Evolutionary conservation across 441 rosid genomes (phyloP).

Genomic region (Hura crepitans): DNA sequence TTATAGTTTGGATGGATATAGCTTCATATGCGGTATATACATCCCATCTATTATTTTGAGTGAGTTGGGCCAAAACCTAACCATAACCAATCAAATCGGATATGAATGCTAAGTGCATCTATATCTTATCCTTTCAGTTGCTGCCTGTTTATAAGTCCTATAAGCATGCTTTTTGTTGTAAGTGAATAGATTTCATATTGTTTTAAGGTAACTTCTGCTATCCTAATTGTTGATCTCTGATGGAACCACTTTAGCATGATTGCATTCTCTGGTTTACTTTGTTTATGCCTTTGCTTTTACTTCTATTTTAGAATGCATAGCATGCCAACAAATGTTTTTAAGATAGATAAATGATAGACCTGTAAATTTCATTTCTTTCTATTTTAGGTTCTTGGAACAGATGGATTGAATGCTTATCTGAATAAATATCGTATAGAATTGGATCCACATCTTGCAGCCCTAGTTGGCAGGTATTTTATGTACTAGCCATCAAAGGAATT

Average conservation of each 20-base stretch:
- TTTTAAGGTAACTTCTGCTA: not conserved
- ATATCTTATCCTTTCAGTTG: not conserved
- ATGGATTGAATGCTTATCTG: slow-evolving; percentile 75
- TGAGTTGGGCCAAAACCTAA: too few relatives aligned
- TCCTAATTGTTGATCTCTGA: not conserved
- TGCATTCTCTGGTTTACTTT: not conserved
- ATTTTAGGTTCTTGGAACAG: slow-evolving; percentile 82
- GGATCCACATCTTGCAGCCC: slow-evolving; percentile 83
- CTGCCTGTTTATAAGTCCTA: not conserved
- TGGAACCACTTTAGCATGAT: not conserved
- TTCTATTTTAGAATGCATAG: not conserved
- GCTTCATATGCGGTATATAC: too few relatives aligned
- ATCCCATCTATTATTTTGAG: too few relatives aligned
- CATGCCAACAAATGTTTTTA: not conserved
- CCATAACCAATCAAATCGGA: too few relatives aligned
- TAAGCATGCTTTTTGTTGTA: not conserved
- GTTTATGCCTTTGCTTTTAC: not conserved
- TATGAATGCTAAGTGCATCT: not conserved
- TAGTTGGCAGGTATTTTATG: slow-evolving; percentile 73
- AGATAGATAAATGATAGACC: not conserved
- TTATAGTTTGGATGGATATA: too few relatives aligned
- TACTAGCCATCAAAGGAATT: not conserved
- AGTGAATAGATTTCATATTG: not conserved
- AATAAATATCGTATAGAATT: slow-evolving; percentile 78
- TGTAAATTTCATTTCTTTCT: slow-evolving; percentile 12